Evolutionary conservation across 2,329 filamentous ascomycete genomes (phyloP).

Genomic region (Epicoccum sorghinum): DNA sequence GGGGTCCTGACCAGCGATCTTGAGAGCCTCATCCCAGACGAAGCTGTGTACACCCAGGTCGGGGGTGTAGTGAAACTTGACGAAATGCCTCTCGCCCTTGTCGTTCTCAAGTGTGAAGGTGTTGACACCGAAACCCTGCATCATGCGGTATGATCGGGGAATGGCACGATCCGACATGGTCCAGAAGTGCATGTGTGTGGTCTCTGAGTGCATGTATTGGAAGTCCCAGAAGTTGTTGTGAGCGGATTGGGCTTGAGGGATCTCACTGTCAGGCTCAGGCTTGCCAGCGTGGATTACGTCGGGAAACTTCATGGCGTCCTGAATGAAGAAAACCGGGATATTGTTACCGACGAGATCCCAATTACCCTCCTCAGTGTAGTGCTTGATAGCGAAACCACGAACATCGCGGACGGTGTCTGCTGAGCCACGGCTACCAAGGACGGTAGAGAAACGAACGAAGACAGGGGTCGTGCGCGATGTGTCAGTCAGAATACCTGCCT

Average conservation of each 20-base stretch:
- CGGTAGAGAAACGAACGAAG: constrained; percentile 79
- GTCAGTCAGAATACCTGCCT: constrained; percentile 69
- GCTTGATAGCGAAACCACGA: constrained; percentile 77
- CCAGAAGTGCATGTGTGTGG: constrained; percentile 82
- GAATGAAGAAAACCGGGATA: constrained; percentile 77
- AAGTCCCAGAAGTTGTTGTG: constrained; percentile 84
- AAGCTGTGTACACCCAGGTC: constrained; percentile 77
- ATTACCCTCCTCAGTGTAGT: constrained; percentile 79
- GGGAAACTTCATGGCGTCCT: constrained; percentile 76
- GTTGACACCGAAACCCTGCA: constrained; percentile 86
- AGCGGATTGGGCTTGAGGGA: constrained; percentile 72
- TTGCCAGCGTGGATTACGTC: constrained; percentile 69
- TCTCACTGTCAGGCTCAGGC: constrained; percentile 72
- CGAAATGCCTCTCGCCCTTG: constrained; percentile 71
- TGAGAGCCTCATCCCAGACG: constrained; percentile 80
- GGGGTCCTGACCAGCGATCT: constrained; percentile 67
- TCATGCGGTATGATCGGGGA: constrained; percentile 79
- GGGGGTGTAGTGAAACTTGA: constrained; percentile 80
- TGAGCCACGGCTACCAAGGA: constrained; percentile 74
- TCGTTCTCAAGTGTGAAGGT: constrained; percentile 73
- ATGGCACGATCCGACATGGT: constrained; percentile 76
- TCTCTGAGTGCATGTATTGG: constrained; percentile 67
- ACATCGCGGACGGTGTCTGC: constrained; percentile 86
- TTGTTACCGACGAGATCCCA: constrained; percentile 73
- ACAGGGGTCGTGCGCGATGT: constrained; percentile 70